These are phyloP conservation scores for Dothideomycetes sp. DNA, from an alignment of 2,329 filamentous ascomycete genomes.

Conservation along the genomic window DNA sequence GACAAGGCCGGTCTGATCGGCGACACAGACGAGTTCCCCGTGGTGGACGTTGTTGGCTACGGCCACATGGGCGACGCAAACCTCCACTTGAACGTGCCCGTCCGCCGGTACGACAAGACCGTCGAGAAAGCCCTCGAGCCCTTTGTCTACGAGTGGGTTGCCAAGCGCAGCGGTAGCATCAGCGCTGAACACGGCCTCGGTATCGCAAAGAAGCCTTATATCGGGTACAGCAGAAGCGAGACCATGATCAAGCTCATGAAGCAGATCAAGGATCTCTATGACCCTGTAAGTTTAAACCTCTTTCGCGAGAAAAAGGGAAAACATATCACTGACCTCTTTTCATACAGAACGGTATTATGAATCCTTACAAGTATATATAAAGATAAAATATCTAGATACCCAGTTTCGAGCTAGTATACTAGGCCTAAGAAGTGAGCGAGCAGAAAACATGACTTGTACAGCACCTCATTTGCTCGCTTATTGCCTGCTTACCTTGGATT, in stretches of 20 bases:
- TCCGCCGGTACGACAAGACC: constrained; percentile 70
- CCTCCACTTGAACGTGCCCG: constrained; percentile 82
- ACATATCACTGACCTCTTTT: constrained; percentile 11
- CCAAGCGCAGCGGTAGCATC: constrained; percentile 79
- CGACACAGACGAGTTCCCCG: constrained; percentile 64
- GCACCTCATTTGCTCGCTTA: too few relatives aligned
- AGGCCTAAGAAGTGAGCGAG: not conserved
- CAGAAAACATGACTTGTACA: not conserved
- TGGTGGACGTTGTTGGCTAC: constrained; percentile 86
- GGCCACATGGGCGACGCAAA: constrained; percentile 98
- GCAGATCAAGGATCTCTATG: constrained; percentile 86
- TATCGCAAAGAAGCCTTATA: constrained; percentile 88
- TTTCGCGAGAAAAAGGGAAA: not conserved
- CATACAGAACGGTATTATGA: constrained; percentile 97
- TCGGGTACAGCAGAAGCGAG: constrained; percentile 82
- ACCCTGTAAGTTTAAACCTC: constrained; percentile 58
- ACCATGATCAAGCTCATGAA: constrained; percentile 87
- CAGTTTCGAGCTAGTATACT: not conserved
- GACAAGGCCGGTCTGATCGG: constrained; percentile 60
- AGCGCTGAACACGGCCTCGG: constrained; percentile 94
- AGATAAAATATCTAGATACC: constrained; percentile 1
- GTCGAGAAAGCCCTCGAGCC: constrained; percentile 86
- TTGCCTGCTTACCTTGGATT: too few relatives aligned
- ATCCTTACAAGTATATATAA: constrained; percentile 90
- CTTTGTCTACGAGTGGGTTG: constrained; percentile 96